A percentile compares a stretch with the other conserved stretches of the same genome.
Conservation (phyloP, 805 yeast genomes). For the Saccharomyces mikatae region DNA sequence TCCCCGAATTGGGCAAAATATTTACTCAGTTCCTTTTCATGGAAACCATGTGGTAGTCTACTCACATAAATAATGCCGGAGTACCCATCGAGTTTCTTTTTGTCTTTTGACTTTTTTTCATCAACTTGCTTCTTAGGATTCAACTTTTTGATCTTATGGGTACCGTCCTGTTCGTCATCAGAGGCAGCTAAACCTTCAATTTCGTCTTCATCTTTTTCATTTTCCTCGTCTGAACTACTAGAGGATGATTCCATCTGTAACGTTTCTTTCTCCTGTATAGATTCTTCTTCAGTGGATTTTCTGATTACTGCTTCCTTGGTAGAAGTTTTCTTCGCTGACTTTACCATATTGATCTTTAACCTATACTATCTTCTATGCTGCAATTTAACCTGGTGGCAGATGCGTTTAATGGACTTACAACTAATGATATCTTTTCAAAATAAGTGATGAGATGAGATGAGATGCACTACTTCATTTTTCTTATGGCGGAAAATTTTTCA, state of each 20-base stretch:
- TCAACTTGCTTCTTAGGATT: conserved; percentile 19
- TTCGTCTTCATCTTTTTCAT: conserved; percentile 22
- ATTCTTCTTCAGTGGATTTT: conserved; percentile 14
- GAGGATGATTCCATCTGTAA: conserved; percentile 21
- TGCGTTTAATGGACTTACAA: not conserved
- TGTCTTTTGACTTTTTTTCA: conserved; percentile 13
- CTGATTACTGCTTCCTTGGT: conserved; percentile 7
- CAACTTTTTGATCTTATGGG: conserved; percentile 26
- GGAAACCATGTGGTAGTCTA: conserved; percentile 86
- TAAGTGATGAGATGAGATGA: conserved; percentile 11
- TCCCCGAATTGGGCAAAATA: conserved; percentile 91
- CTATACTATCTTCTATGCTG: not conserved
- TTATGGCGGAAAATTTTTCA: not conserved
- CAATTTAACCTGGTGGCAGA: not conserved
- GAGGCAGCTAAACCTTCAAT: conserved; percentile 28
- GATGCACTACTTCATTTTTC: conserved; percentile 4
- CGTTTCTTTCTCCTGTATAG: conserved; percentile 11
- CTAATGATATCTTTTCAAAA: too few species aligned
- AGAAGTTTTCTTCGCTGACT: not conserved
- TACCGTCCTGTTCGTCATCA: conserved; percentile 25
- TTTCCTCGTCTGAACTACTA: conserved; percentile 21
- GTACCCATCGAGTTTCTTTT: conserved; percentile 20
- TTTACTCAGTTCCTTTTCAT: conserved; percentile 63
- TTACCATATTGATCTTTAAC: not conserved
- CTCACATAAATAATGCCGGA: conserved; percentile 82